Base-by-base conservation (phyloP, 495 filamentous ascomycete genomes). In the Penicillium coprophilum region DNA sequence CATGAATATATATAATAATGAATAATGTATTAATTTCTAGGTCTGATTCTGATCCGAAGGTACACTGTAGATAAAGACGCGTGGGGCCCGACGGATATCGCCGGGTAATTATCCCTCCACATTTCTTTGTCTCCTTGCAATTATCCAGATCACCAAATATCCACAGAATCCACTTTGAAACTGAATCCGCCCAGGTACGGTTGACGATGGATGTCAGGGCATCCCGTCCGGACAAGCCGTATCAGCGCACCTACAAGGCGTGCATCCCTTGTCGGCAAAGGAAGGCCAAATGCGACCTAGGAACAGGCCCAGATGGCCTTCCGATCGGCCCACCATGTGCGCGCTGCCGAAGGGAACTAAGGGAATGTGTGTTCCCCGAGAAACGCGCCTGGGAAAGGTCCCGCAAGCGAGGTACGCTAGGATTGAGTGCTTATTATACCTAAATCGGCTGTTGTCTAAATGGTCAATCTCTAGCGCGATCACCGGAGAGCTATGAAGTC, bases 281-380 rank as follows among this genome's bases (percentile, higher is more conserved):
- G 47, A 79, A 79, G 68, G 74, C 76, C 24, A 79, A 77, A 61
- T 79, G 76, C 57, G 74, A 79, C 21, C 56, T 79, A 28, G 71
- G 72, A 4, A 66, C 65, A n/a, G 91, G 93, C 57, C 87, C 94
- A 68, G 87, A 92, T 59, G 74, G 74, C 0, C 55, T 71, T 45
- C 91, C 92, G n/a, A 84, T 91, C 70, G 90, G 92, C 53, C 94
- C 94, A 50, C 94, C 94, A 3, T 98, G 94, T 68, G 89, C 91
- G 47, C 83, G 94, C 63, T 98, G 94, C 73, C 85, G 91, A 20
- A 84, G 94, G 50, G 94, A 98, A 69, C 78, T 86, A 74, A 91
- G 92, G 69, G 85, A 93, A 58, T 98, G 94, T 77, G 91, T 85
- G 66, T 97, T 98, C 72, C 96, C 86, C 73, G 90, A 71, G 90